Base-by-base conservation (phyloP, 2,329 filamentous ascomycete species). In the Ceratocystis albifundus region DNA sequence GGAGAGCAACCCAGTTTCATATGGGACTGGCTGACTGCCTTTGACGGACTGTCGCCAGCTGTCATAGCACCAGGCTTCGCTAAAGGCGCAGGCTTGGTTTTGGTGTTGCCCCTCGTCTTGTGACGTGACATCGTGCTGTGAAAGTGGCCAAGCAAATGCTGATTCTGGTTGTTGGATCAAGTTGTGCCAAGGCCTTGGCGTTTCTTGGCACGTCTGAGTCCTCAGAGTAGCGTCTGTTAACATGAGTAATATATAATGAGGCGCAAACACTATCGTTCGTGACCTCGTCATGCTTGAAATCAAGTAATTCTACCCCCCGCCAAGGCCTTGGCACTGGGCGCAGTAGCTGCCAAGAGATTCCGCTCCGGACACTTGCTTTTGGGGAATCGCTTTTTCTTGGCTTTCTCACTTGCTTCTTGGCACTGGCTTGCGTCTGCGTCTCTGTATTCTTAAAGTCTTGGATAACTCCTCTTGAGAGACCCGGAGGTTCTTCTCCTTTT, bases 311-410 rank as follows among this genome's bases (percentile, higher is more conserved):
- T 65, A 53, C 50, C 64, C 64, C 61, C 64, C 59, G 64, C 66
- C 66, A 68, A 68, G 66, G 64, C 2, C 66, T 68, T 68, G 66
- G 66, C 66, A 41, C 66, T 64, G 64, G 66, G 66, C 66, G 66
- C 66, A 68, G 66, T 64, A 66, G 57, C 10, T 64, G 66, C 66
- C 66, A 68, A 68, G 66, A 63, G 46, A 66, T 68, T 68, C 66
- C 66, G 66, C 66, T 66, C 66, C 66, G 66, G 64, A 36, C 64
- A 61, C 57, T 55, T 62, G 36, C 64, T 44, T 65, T 63, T 20
- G 62, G 41, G 7, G 50, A 61, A 50, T 57, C 12, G 28, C 20
- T n/a, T 50, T 50, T 45, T 62, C 32, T 45, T 62, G 28, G 30
- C 32, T 53, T 50, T 61, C 28, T 44, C 64, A 55, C 25, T 41